Conservation (phyloP, 2,329 filamentous ascomycete species). For the Pyrenophora graminea region DNA sequence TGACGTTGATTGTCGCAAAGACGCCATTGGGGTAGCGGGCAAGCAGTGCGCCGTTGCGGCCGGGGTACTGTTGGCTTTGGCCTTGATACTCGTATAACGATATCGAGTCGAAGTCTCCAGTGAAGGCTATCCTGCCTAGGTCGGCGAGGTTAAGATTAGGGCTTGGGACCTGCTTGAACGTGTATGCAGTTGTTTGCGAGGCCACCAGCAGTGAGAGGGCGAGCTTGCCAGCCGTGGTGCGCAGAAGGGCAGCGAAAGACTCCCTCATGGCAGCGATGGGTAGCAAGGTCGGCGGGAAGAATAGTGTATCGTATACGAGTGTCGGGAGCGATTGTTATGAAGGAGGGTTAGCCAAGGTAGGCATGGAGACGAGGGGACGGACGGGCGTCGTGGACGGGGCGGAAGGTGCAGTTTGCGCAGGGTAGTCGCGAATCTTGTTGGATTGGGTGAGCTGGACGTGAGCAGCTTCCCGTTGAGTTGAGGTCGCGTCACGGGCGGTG, state of each 20-base stretch:
- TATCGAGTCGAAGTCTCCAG: conserved; percentile 87
- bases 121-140: conserved; percentile 81
- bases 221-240: conserved; percentile 44
- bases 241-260: conserved; percentile 44
- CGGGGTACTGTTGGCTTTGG: conserved; percentile 71
- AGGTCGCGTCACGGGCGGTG: conserved; percentile 1
- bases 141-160: conserved; percentile 77
- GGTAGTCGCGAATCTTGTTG: conserved; percentile 13
- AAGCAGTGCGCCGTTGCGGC: conserved; percentile 78
- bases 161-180: conserved; percentile 65
- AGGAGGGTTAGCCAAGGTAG: conserved; percentile 17
- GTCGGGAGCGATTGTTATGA: conserved; percentile 14
- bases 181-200: conserved; percentile 41
- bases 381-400: not conserved
- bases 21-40: conserved; percentile 83
- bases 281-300: conserved; percentile 24
- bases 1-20: conserved; percentile 72
- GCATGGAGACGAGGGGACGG: conserved; percentile 18
- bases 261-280: conserved; percentile 45
- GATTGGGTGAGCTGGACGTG: conserved; percentile 7
- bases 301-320: conserved; percentile 20
- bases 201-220: conserved; percentile 42
- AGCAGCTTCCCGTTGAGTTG: not conserved
- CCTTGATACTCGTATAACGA: conserved; percentile 86
- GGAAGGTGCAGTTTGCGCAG: conserved; percentile 10